Conservation (phyloP, 164 flowering plant genomes). For the Macadamia tetraphylla region DNA sequence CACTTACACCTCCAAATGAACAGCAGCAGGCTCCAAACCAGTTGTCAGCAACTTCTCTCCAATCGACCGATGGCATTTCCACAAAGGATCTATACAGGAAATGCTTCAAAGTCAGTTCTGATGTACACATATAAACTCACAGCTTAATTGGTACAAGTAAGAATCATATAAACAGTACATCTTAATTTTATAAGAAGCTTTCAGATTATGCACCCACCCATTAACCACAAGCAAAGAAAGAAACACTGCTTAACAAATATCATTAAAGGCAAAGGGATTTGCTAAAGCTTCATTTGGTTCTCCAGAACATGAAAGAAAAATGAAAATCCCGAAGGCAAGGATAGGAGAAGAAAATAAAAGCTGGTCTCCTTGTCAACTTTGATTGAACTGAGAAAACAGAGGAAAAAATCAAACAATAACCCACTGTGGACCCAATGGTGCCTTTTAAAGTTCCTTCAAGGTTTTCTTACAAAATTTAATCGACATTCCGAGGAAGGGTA, state of each 20-base stretch:
- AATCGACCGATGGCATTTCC: slow-evolving; percentile 85
- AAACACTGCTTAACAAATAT: background rate
- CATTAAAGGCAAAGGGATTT: no score
- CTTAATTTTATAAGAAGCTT: background rate
- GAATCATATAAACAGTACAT: background rate
- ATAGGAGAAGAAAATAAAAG: no score
- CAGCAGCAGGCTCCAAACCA: slow-evolving; percentile 98
- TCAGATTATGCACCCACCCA: background rate
- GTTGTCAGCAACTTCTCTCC: slow-evolving; percentile 94
- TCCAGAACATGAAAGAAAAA: no score
- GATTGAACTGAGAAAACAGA: no score
- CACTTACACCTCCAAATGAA: slow-evolving; percentile 92
- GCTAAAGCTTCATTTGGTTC: no score
- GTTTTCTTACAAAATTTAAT: no score
- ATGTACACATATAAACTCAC: background rate
- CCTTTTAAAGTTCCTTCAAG: no score
- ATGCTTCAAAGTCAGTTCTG: slow-evolving; percentile 2
- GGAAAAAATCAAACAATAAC: no score
- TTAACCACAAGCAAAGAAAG: background rate
- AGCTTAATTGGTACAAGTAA: background rate
- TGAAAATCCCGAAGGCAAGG: no score
- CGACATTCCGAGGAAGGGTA: no score
- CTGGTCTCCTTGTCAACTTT: no score
- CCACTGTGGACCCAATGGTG: no score
- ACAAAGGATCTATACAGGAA: slow-evolving; percentile 45